These are phyloP conservation scores for Crotalaria pallida DNA, from an alignment of 306 rosid genomes.

Conservation along the genomic window DNA sequence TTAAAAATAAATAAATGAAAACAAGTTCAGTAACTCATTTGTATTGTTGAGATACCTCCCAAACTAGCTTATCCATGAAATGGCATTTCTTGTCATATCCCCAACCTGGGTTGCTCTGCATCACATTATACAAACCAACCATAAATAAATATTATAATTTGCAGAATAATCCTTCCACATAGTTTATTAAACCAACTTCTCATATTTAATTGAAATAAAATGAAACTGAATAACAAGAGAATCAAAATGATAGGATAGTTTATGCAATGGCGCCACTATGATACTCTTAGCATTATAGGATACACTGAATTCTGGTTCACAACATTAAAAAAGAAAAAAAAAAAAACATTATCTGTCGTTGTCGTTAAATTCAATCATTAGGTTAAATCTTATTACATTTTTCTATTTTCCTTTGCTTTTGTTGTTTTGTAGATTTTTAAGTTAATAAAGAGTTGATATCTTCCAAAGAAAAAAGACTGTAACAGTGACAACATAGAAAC, in stretches of 20 bases:
- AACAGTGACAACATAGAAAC: not conserved
- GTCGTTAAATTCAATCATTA: not conserved
- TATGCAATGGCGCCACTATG: not conserved
- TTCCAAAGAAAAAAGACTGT: not conserved
- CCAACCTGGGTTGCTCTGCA: constrained; percentile 97
- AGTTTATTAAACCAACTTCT: not conserved
- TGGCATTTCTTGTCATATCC: constrained; percentile 84
- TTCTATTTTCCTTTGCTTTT: not conserved
- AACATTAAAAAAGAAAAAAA: not conserved
- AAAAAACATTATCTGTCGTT: not conserved
- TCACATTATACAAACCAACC: constrained; percentile 16
- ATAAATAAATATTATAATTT: not conserved
- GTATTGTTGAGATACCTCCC: constrained; percentile 62
- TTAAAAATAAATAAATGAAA: not conserved
- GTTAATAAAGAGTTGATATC: not conserved
- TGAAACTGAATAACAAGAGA: not conserved
- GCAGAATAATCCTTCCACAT: not conserved
- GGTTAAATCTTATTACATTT: not conserved
- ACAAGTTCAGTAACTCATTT: constrained; percentile 26
- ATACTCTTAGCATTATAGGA: not conserved
- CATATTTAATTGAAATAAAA: not conserved
- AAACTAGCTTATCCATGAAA: constrained; percentile 79
- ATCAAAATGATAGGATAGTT: not conserved
- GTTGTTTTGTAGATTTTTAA: not conserved
- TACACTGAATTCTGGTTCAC: not conserved